These are phyloP conservation scores for Acanthamoeba castellanii DNA, from an alignment of 208 protist species.

Conservation along the genomic window DNA sequence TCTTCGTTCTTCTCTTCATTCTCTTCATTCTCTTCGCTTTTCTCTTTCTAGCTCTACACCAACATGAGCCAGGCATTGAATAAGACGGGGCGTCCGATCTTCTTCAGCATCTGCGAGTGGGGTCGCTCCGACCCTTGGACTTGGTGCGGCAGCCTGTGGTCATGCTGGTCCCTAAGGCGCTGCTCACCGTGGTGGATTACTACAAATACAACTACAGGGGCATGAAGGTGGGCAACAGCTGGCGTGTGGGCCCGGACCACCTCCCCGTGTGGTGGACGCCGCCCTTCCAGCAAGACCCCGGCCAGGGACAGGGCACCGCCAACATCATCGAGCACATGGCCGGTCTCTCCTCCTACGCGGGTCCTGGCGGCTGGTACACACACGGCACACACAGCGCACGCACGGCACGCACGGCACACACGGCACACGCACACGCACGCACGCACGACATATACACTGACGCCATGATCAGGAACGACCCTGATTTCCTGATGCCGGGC, in stretches of 20 bases:
- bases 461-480: conserved; percentile 47
- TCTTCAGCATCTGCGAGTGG: conserved; percentile 78
- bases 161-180: too few relatives aligned
- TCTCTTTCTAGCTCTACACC: conserved; percentile 56
- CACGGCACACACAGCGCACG: not conserved
- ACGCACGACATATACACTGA: not conserved
- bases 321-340: conserved; percentile 75
- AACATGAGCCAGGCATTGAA: conserved; percentile 70
- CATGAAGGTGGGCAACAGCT: conserved; percentile 51
- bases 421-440: too few relatives aligned
- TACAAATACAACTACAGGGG: conserved; percentile 29
- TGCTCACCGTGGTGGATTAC: conserved; percentile 47
- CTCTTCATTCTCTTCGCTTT: not conserved
- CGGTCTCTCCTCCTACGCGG: conserved; percentile 41
- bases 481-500: conserved; percentile 77
- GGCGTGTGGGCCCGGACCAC: conserved; percentile 33
- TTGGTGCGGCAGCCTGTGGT: not conserved
- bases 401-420: too few relatives aligned
- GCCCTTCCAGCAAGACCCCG: not conserved
- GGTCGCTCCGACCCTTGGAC: conserved; percentile 4
- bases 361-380: not conserved
- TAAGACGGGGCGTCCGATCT: conserved; percentile 68
- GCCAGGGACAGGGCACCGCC: conserved; percentile 54
- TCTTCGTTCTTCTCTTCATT: not conserved
- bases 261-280: conserved; percentile 58